A percentile compares a stretch with the other conserved stretches of the same genome.
Conservation (phyloP, 2,329 filamentous ascomycete genomes). For the Aschersonia sp. region DNA sequence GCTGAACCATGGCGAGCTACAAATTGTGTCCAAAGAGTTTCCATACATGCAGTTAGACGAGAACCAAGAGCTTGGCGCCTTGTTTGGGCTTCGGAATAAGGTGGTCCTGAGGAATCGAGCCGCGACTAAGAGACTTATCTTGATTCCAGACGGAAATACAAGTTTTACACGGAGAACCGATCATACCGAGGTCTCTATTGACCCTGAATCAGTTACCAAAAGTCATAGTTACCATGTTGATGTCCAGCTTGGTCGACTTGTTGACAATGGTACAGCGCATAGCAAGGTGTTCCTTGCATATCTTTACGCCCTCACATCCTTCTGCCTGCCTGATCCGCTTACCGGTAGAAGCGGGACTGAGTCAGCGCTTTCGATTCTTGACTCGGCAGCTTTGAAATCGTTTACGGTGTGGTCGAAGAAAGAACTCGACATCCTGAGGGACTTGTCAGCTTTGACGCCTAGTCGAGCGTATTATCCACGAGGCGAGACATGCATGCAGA, state of each 20-base stretch:
- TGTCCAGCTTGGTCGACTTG: constrained; percentile 29
- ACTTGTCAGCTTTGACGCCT: constrained; percentile 2
- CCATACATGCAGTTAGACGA: constrained; percentile 31
- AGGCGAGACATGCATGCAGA: constrained; percentile 27
- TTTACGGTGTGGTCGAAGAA: constrained; percentile 8
- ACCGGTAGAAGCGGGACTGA: constrained; percentile 38
- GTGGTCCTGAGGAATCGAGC: constrained; percentile 23
- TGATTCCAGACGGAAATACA: constrained; percentile 21
- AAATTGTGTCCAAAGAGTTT: constrained; percentile 30
- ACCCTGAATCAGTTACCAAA: constrained; percentile 4
- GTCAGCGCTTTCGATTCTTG: constrained; percentile 31
- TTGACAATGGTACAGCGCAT: constrained; percentile 32
- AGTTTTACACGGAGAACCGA: neutral
- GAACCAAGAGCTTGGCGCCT: constrained; percentile 20
- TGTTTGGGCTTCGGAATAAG: constrained; percentile 30
- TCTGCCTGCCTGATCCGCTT: constrained; percentile 33
- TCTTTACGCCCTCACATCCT: constrained; percentile 39
- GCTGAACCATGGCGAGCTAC: neutral
- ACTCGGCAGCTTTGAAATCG: constrained; percentile 32
- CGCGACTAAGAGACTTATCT: constrained; percentile 15
- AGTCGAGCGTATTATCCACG: constrained; percentile 26
- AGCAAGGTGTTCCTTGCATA: constrained; percentile 36
- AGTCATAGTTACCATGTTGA: constrained; percentile 35
- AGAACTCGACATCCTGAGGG: neutral
- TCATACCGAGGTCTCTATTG: constrained; percentile 23